Evolutionary conservation across 1,284 basidiomycete genomes (phyloP).

Genomic region (Xerocomus amazonicus): DNA sequence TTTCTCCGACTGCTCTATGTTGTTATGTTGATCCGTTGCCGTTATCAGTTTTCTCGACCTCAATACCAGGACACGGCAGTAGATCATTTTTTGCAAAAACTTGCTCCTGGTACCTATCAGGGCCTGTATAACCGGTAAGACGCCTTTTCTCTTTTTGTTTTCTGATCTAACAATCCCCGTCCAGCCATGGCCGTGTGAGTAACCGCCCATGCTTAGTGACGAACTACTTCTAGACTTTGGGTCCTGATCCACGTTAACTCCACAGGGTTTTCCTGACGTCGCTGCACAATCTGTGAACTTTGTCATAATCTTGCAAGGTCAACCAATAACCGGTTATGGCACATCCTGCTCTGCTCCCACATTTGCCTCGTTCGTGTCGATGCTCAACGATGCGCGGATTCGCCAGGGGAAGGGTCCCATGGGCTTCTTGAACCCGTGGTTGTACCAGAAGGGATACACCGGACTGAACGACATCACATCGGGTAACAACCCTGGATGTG

Average conservation of each 20-base stretch:
- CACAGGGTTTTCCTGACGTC: conserved; percentile 57
- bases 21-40: not conserved
- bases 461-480: conserved; percentile 49
- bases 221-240: not conserved
- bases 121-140: conserved; percentile 58
- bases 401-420: conserved; percentile 40
- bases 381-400: conserved; percentile 61
- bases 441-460: conserved; percentile 41
- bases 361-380: conserved; percentile 41
- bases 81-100: conserved; percentile 38
- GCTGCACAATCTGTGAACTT: conserved; percentile 43
- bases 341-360: conserved; percentile 43
- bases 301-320: conserved; percentile 12
- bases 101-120: conserved; percentile 47
- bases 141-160: not conserved
- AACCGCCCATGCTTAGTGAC: conserved; percentile 21
- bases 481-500: conserved; percentile 57
- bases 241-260: not conserved
- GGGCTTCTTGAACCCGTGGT: conserved; percentile 60
- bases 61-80: conserved; percentile 15
- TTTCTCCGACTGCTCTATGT: not conserved
- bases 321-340: conserved; percentile 32
- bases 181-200: conserved; percentile 37
- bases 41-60: conserved; percentile 21
- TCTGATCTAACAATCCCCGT: not conserved